Conservation (phyloP, 139 green algal species). For the Diplosphaera chodatii region DNA sequence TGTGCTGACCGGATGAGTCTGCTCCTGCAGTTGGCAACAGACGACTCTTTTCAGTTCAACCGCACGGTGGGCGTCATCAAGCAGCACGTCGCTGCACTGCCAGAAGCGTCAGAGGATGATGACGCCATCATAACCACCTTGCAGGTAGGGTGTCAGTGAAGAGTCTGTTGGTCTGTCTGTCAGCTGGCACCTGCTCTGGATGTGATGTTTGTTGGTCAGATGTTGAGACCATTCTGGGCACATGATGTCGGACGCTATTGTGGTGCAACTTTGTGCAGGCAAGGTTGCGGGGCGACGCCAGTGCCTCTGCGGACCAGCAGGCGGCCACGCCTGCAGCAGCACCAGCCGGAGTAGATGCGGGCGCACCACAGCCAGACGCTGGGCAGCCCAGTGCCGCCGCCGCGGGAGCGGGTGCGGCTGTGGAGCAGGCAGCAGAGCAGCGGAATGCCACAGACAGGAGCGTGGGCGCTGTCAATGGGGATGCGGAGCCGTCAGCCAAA, state of each 20-base stretch:
- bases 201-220: too few species aligned
- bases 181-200: too few species aligned
- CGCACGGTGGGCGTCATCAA: constrained; percentile 45
- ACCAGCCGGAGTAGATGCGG: too few species aligned
- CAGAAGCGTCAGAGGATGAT: constrained; percentile 21
- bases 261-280: too few species aligned
- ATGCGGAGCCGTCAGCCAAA: not conserved
- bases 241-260: too few species aligned
- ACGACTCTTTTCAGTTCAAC: constrained; percentile 71
- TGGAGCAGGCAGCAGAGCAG: not conserved
- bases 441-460: not conserved
- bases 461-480: not conserved
- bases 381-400: too few species aligned
- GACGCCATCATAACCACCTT: constrained; percentile 14
- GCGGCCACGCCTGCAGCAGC: too few species aligned
- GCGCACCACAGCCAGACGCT: too few species aligned
- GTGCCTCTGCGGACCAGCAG: too few species aligned
- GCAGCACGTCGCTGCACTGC: constrained; percentile 20
- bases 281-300: not conserved
- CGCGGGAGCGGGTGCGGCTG: too few species aligned
- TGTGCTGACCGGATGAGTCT: too few species aligned
- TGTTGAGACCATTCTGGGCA: too few species aligned
- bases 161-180: not conserved
- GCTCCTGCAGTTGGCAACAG: constrained; percentile 41
- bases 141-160: not conserved